Evolutionary conservation across 305 asterid species (phyloP).

Genomic region (Salvia sclarea): DNA sequence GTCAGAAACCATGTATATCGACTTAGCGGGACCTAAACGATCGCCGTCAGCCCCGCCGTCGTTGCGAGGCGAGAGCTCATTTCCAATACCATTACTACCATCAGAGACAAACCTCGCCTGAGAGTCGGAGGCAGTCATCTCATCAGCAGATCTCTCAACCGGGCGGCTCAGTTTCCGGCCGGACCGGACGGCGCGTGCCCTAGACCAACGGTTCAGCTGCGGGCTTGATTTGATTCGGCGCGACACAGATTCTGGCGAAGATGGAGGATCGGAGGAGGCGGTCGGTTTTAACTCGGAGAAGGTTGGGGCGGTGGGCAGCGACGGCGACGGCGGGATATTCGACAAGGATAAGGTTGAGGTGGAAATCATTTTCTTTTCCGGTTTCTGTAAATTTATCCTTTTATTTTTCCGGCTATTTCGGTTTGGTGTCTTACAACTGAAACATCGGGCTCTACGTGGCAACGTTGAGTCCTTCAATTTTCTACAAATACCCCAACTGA

Average conservation of each 20-base stretch:
- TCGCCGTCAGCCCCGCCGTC: slow-evolving; percentile 36
- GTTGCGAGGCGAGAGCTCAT: slow-evolving; percentile 30
- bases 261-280: slow-evolving; percentile 32
- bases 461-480: not conserved
- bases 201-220: slow-evolving; percentile 90
- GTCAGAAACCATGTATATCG: slow-evolving; percentile 85
- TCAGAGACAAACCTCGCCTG: slow-evolving; percentile 11
- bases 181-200: slow-evolving; percentile 82
- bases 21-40: slow-evolving; percentile 45
- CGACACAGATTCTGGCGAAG: slow-evolving; percentile 40
- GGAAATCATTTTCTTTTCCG: slow-evolving; percentile 40
- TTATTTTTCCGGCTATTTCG: not conserved
- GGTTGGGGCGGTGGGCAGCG: slow-evolving; percentile 28
- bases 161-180: slow-evolving; percentile 70
- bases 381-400: not conserved
- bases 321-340: slow-evolving; percentile 36
- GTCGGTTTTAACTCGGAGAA: slow-evolving; percentile 37
- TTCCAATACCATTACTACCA: slow-evolving; percentile 27
- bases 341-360: slow-evolving; percentile 46
- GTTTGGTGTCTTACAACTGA: not conserved
- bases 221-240: slow-evolving; percentile 65
- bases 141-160: slow-evolving; percentile 27
- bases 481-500: not conserved
- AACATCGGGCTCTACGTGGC: slow-evolving; percentile 4
- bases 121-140: slow-evolving; percentile 27